Evolutionary conservation across 495 filamentous ascomycete genomes (phyloP).

Genomic region (Staphylotrichum tortipilum): DNA sequence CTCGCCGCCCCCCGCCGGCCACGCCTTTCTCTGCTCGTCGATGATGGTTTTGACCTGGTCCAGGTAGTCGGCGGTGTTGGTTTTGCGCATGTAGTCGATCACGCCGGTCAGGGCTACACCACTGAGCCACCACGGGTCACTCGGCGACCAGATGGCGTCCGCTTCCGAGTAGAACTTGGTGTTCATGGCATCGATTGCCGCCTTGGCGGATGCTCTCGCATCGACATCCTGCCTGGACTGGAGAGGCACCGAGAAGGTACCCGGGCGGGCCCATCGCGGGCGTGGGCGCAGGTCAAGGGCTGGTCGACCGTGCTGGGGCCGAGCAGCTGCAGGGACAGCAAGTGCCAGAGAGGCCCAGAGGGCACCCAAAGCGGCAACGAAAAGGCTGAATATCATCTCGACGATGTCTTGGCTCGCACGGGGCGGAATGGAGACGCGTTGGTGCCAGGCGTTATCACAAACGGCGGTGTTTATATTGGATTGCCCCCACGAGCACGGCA

Average conservation of each 20-base stretch:
- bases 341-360: background rate
- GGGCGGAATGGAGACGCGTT: background rate
- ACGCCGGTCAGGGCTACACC: constrained; percentile 32
- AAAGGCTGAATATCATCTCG: background rate
- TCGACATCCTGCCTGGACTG: constrained; percentile 4
- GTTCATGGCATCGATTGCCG: constrained; percentile 35
- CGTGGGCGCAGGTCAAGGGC: too few species aligned
- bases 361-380: background rate
- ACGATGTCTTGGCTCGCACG: background rate
- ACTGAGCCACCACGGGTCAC: constrained; percentile 34
- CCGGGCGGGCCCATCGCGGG: too few species aligned
- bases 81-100: constrained; percentile 32
- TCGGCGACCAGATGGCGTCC: constrained; percentile 29
- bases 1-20: constrained; percentile 31
- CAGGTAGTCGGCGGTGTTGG: constrained; percentile 24
- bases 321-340: background rate
- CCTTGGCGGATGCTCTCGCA: constrained; percentile 10
- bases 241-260: too few species aligned
- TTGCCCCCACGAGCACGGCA: too few species aligned
- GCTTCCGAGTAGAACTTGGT: constrained; percentile 22
- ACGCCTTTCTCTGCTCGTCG: constrained; percentile 26
- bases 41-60: constrained; percentile 27
- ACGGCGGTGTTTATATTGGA: background rate
- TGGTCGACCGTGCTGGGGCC: too few species aligned
- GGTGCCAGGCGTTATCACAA: background rate